phyloP scores from a whole-genome alignment of 352 stramenopile genomes.

The Globisporangium canariense region DNA sequence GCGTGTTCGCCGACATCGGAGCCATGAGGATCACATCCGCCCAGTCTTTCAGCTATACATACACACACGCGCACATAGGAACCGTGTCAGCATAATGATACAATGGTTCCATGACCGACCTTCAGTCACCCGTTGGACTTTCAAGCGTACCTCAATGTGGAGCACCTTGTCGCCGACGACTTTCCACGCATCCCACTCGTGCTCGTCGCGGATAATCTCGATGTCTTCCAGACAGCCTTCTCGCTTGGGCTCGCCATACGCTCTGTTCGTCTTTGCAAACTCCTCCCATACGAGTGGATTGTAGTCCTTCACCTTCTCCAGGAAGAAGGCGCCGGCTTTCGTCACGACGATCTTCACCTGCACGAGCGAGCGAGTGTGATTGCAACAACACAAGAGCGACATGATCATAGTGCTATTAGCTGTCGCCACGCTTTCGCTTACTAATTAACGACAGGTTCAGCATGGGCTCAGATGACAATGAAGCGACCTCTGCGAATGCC shows the following conservation, averaged over 20 bases:
- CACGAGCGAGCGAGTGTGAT: background rate
- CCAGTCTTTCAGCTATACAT: constrained; percentile 89
- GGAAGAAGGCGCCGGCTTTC: constrained; percentile 79
- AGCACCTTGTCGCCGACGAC: constrained; percentile 77
- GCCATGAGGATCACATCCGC: constrained; percentile 90
- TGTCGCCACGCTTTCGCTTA: background rate
- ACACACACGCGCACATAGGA: background rate
- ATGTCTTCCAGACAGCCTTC: constrained; percentile 15
- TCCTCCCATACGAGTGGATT: constrained; percentile 37
- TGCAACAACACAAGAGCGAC: background rate
- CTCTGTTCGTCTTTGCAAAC: constrained; percentile 35
- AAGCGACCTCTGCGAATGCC: constrained; percentile 49
- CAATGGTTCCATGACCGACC: background rate
- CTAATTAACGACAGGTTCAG: background rate
- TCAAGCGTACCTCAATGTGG: constrained; percentile 77
- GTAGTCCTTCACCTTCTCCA: constrained; percentile 74
- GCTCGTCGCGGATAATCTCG: constrained; percentile 55
- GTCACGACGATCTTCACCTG: constrained; percentile 83
- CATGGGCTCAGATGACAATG: background rate
- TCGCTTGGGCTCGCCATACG: background rate
- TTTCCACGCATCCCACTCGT: constrained; percentile 84
- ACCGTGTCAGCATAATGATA: background rate
- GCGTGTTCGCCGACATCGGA: constrained; percentile 89
- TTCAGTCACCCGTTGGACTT: too few relatives aligned
- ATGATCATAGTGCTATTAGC: background rate